Evolutionary conservation across 176 grass and related monocot species (phyloP).

Genomic region (Canna indica): DNA sequence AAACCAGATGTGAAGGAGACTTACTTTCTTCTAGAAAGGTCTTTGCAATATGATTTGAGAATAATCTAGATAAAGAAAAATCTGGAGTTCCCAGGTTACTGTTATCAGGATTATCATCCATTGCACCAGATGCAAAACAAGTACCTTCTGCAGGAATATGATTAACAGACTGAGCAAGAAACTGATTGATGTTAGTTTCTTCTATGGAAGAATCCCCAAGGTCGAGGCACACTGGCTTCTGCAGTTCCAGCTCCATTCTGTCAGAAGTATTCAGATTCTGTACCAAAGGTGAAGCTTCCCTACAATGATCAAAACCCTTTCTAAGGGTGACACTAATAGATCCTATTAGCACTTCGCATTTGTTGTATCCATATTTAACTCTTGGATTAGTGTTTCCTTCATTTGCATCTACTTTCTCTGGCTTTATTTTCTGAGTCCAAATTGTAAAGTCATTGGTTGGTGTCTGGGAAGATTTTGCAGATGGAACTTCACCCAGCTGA

Average conservation of each 20-base stretch:
- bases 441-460: neutral
- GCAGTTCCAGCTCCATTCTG: neutral
- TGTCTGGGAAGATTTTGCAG: neutral
- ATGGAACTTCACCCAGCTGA: neutral
- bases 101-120: neutral
- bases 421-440: neutral
- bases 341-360: slow-evolving; percentile 1
- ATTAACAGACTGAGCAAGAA: neutral
- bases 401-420: neutral
- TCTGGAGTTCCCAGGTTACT: neutral
- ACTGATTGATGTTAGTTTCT: neutral
- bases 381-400: neutral
- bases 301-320: neutral
- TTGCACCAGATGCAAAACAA: neutral
- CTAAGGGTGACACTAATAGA: slow-evolving; percentile 11
- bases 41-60: neutral
- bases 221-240: neutral
- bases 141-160: neutral
- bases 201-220: neutral
- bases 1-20: neutral
- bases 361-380: neutral
- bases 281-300: neutral
- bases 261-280: neutral
- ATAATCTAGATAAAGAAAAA: neutral
- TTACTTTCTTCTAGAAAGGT: slow-evolving; percentile 14